Evolutionary conservation across 331 rosid species (phyloP).

Genomic region (Phaseolus coccineus): DNA sequence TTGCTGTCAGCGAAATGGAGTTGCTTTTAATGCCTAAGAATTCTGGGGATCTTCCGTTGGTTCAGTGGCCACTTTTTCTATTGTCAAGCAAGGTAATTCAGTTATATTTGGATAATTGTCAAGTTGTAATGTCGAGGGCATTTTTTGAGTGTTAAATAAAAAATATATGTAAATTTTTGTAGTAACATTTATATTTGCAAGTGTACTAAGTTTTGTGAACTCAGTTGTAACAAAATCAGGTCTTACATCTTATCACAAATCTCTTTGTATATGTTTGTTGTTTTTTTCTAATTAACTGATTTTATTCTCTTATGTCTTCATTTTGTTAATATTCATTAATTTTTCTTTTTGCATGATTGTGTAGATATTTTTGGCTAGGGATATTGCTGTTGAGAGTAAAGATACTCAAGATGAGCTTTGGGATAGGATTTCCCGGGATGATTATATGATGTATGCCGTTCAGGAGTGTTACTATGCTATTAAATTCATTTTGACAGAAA

Average conservation of each 20-base stretch:
- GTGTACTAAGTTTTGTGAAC: not conserved
- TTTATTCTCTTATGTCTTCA: conserved; percentile 1
- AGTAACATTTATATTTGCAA: not conserved
- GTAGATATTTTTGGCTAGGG: conserved; percentile 91
- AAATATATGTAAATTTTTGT: not conserved
- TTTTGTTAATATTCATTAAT: conserved; percentile 32
- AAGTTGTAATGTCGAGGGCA: conserved; percentile 9
- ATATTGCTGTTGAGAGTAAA: conserved; percentile 79
- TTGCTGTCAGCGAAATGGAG: conserved; percentile 79
- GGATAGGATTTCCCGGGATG: conserved; percentile 92
- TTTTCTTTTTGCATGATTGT: conserved; percentile 34
- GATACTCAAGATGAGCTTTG: conserved; percentile 81
- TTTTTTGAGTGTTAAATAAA: not conserved
- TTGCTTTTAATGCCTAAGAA: conserved; percentile 87
- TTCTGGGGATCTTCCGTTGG: conserved; percentile 75
- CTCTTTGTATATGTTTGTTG: not conserved
- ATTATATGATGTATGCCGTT: conserved; percentile 93
- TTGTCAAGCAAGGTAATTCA: conserved; percentile 92
- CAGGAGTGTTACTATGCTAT: conserved; percentile 82
- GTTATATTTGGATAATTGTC: conserved; percentile 26
- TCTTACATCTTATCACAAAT: not conserved
- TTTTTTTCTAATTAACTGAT: conserved; percentile 6
- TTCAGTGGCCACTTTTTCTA: conserved; percentile 99
- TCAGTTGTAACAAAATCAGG: not conserved
- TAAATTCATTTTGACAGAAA: conserved; percentile 69